A percentile compares a stretch with the other conserved stretches of the same genome.
Evolutionary conservation across 352 stramenopile genomes (phyloP).

Genomic region (Thalassiosira livingstoniorum): DNA sequence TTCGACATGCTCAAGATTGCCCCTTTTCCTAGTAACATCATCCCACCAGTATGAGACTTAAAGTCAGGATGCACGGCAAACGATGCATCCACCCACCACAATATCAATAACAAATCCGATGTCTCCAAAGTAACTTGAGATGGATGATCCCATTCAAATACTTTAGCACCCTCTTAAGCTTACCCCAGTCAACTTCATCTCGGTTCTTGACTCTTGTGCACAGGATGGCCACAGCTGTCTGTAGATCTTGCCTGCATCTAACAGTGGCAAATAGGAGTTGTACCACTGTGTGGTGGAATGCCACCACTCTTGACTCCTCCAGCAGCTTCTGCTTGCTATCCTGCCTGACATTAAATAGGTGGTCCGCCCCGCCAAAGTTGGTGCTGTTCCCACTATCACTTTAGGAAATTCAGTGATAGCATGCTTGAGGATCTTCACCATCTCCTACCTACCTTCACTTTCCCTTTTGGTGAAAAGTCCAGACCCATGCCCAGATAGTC

Average conservation of each 20-base stretch:
- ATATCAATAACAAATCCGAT: conserved; percentile 1
- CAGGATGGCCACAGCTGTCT: conserved; percentile 49
- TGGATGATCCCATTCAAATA: conserved; percentile 41
- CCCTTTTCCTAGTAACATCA: neutral
- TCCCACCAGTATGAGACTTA: conserved; percentile 10
- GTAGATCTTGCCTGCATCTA: conserved; percentile 39
- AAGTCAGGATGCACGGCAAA: conserved; percentile 6
- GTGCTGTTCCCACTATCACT: conserved; percentile 11
- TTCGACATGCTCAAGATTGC: neutral
- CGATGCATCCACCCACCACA: conserved; percentile 12
- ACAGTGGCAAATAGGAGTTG: conserved; percentile 53
- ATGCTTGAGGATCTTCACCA: conserved; percentile 41
- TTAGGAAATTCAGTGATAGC: conserved; percentile 21
- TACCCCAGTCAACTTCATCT: conserved; percentile 45
- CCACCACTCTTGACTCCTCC: conserved; percentile 1
- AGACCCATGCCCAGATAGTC: conserved; percentile 58
- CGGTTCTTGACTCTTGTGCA: conserved; percentile 30
- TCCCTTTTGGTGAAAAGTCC: conserved; percentile 23
- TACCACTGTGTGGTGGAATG: conserved; percentile 22
- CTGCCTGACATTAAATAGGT: conserved; percentile 42
- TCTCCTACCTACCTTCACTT: conserved; percentile 32
- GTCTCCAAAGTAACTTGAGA: conserved; percentile 28
- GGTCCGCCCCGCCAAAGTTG: conserved; percentile 29
- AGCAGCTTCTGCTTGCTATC: conserved; percentile 8
- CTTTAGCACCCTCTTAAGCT: conserved; percentile 41